These are phyloP conservation scores for Metschnikowia kunwiensis DNA, from an alignment of 805 yeast species.

Conservation along the genomic window DNA sequence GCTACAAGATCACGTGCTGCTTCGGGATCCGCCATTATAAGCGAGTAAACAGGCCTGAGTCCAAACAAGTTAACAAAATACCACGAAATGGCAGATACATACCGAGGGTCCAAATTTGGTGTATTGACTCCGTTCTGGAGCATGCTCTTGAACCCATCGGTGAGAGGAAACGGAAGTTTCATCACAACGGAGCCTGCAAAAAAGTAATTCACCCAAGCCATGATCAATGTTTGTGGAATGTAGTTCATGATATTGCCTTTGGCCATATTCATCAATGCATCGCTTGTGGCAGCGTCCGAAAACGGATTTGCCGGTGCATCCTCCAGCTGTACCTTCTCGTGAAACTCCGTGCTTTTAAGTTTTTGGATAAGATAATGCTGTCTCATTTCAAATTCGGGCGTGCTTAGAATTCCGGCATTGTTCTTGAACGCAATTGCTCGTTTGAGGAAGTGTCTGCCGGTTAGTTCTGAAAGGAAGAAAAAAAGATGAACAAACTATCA, in stretches of 20 bases:
- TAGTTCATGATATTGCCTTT: conserved; percentile 80
- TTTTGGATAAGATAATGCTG: conserved; percentile 46
- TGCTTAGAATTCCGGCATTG: conserved; percentile 51
- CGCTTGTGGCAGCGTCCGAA: conserved; percentile 67
- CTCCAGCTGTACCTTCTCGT: conserved; percentile 45
- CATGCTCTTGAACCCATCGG: conserved; percentile 87
- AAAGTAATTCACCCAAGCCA: conserved; percentile 95
- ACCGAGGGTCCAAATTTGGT: conserved; percentile 79
- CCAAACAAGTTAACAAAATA: conserved; percentile 88
- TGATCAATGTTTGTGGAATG: conserved; percentile 87
- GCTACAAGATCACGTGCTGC: conserved; percentile 45
- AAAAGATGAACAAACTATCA: not conserved
- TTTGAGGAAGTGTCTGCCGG: conserved; percentile 49
- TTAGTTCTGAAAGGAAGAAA: not conserved
- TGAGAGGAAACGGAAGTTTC: conserved; percentile 84
- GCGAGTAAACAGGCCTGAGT: conserved; percentile 70
- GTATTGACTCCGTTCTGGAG: conserved; percentile 85
- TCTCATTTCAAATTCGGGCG: conserved; percentile 51
- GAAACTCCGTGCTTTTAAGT: conserved; percentile 52
- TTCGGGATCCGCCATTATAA: conserved; percentile 55
- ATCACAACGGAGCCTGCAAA: conserved; percentile 85
- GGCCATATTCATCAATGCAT: conserved; percentile 70
- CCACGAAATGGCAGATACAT: conserved; percentile 95
- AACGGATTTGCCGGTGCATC: conserved; percentile 56
- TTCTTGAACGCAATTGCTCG: conserved; percentile 56